Percentiles rank a stretch among this genome's conserved stretches.
phyloP scores from a whole-genome alignment of 2,329 filamentous ascomycete species.

The Colletotrichum somersetense region DNA sequence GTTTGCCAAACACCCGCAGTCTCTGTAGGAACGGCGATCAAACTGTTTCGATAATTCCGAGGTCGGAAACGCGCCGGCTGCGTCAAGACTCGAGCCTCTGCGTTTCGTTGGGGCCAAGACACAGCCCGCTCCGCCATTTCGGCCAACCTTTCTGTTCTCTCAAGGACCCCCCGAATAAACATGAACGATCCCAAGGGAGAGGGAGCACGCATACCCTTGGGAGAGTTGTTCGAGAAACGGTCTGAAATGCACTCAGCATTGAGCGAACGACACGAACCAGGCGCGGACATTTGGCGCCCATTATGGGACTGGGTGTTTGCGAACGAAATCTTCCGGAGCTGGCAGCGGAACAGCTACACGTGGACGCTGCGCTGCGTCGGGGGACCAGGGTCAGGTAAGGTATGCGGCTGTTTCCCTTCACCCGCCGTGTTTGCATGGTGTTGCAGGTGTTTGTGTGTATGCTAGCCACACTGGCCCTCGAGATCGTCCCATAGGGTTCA shows the following conservation, averaged over 20 bases:
- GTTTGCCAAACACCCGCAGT: not conserved
- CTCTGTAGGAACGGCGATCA: not conserved
- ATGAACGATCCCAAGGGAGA: constrained; percentile 2
- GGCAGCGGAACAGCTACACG: constrained; percentile 7
- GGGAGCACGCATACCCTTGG: not conserved
- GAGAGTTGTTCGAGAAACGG: constrained; percentile 10
- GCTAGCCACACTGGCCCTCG: not conserved
- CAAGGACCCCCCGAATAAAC: not conserved
- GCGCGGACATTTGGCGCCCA: constrained; percentile 16
- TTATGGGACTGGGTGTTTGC: constrained; percentile 19
- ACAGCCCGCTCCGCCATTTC: constrained; percentile 7
- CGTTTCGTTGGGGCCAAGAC: not conserved
- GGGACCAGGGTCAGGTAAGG: constrained; percentile 31
- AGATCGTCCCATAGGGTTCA: constrained; percentile 8
- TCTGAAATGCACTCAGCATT: constrained; percentile 14
- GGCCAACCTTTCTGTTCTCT: not conserved
- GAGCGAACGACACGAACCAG: constrained; percentile 12
- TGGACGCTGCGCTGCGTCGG: constrained; percentile 26
- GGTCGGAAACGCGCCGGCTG: not conserved
- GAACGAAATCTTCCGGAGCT: constrained; percentile 19
- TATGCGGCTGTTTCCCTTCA: not conserved
- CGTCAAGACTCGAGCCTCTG: not conserved
- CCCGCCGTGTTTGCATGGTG: not conserved
- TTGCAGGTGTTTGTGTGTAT: not conserved
- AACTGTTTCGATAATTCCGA: not conserved